phyloP scores from a whole-genome alignment of 768 basidiomycete genomes.

The Crepidotus variabilis region DNA sequence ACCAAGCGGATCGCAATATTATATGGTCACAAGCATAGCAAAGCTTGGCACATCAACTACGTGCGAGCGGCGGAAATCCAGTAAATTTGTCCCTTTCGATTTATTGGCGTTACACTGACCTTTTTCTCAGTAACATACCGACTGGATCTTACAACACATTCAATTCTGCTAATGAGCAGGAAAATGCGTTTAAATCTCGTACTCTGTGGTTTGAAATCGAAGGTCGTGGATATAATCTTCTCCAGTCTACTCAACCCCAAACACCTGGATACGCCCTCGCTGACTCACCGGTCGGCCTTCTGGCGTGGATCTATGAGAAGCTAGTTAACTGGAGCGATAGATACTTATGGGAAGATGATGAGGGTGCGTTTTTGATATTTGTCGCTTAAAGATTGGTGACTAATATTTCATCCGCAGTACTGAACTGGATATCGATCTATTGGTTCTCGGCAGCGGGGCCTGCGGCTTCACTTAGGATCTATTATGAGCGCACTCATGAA shows the following conservation, averaged over 20 bases:
- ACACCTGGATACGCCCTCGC: conserved; percentile 48
- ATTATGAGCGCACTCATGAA: conserved; percentile 37
- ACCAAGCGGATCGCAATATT: conserved; percentile 23
- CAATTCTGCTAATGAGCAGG: neutral
- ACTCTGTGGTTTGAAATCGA: conserved; percentile 17
- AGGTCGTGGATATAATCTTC: conserved; percentile 31
- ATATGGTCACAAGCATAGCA: conserved; percentile 35
- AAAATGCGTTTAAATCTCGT: conserved; percentile 21
- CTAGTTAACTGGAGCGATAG: conserved; percentile 40
- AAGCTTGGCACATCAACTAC: conserved; percentile 50
- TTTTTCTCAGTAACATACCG: neutral
- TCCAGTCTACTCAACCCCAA: conserved; percentile 44
- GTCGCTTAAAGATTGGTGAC: neutral
- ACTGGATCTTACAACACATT: neutral
- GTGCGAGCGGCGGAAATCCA: conserved; percentile 3
- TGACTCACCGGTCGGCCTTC: conserved; percentile 52
- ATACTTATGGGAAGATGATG: conserved; percentile 55
- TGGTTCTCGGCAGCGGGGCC: conserved; percentile 55
- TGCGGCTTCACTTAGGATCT: conserved; percentile 50
- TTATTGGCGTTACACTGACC: neutral
- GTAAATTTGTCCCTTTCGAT: conserved; percentile 18
- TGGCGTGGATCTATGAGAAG: conserved; percentile 53
- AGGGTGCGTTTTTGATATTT: conserved; percentile 27
- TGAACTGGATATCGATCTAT: conserved; percentile 54
- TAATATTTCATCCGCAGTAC: conserved; percentile 31